A percentile compares a stretch with the other conserved stretches of the same genome.
Evolutionary conservation across 371 early-diverging fungal genomes (phyloP).

Genomic region (Apophysomyces trapeziformis): DNA sequence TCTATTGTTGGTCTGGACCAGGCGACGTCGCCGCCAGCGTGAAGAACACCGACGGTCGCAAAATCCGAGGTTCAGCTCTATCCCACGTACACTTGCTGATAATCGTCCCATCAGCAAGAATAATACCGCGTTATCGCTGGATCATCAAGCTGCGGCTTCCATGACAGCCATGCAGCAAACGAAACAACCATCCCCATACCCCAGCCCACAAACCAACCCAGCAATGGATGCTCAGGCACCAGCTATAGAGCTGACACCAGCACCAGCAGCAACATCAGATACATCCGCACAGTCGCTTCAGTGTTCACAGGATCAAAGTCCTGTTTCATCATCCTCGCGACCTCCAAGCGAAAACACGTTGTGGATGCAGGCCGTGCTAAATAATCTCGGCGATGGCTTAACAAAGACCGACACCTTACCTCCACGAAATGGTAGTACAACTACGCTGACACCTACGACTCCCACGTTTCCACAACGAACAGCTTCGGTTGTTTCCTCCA

Average conservation of each 20-base stretch:
- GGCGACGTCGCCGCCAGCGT: constrained; percentile 4
- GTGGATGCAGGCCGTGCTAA: constrained; percentile 7
- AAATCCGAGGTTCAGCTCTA: background rate
- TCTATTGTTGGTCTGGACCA: constrained; percentile 6
- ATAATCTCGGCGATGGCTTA: background rate
- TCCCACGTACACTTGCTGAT: background rate
- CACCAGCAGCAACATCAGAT: background rate
- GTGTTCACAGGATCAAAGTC: no score
- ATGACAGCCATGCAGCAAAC: background rate
- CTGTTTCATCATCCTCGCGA: background rate
- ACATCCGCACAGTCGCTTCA: no score
- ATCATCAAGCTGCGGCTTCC: background rate
- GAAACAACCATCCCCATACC: background rate
- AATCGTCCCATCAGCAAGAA: no score
- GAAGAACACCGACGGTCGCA: background rate
- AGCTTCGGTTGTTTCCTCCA: constrained; percentile 5
- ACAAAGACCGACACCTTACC: background rate
- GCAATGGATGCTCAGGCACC: background rate
- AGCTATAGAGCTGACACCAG: constrained; percentile 1
- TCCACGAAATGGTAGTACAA: background rate
- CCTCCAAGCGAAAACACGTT: constrained; percentile 2
- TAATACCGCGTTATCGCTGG: no score
- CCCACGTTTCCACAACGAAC: constrained; percentile 3
- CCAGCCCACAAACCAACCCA: background rate
- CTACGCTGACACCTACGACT: background rate